Base-by-base conservation (phyloP, 2,329 filamentous ascomycete species). In the Claviceps africana region DNA sequence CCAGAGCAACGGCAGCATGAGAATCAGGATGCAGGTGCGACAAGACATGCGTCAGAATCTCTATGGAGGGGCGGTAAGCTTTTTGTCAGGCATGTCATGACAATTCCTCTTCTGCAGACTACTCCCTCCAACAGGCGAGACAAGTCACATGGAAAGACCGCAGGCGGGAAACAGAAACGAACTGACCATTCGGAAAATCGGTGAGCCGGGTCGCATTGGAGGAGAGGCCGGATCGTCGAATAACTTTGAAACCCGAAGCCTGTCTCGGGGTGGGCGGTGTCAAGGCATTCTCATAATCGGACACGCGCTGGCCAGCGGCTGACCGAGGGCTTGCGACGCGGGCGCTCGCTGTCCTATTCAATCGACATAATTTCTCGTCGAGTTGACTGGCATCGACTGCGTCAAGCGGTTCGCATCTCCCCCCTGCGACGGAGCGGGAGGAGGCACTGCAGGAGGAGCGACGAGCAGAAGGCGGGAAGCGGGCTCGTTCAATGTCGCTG, bases 21-120 rank as follows among this genome's bases (percentile, higher is more conserved):
- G 91, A 89, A 56, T 87, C 81, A 10, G 90, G 88, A 50, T 90
- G 85, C 50, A 98, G 74, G 70, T 97, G 87, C 40, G 93, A 95
- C 53, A 97, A 71, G 33, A 95, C 83, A 62, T 96, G 89, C 11
- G 88, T 95, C 67, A 97, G 69, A 53, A 97, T 83, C 75, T 98
- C 93, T 96, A 67, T 37, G n/a, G n/a, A 53, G 5, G 33, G 8
- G 33, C 33, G 33, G 3, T 10, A 9, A 30, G 2, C 9, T 40
- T 19, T 37, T 40, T 30, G 31, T 48, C 21, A 48, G 33, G n/a
- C 17, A 46, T 22, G 21, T 11, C 21, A 15, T 15, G 3, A 46
- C 17, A 8, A 25, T 25, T 44, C 15, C 3, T n/a, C n/a, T n/a
- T 39, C 3, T 39, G 5, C 17, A 39, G 6, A 39, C 10, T 9